Percentiles rank a stretch among this genome's conserved stretches.
phyloP scores from a whole-genome alignment of 139 green algal species.

The Auxenochlorella pyrenoidosa region DNA sequence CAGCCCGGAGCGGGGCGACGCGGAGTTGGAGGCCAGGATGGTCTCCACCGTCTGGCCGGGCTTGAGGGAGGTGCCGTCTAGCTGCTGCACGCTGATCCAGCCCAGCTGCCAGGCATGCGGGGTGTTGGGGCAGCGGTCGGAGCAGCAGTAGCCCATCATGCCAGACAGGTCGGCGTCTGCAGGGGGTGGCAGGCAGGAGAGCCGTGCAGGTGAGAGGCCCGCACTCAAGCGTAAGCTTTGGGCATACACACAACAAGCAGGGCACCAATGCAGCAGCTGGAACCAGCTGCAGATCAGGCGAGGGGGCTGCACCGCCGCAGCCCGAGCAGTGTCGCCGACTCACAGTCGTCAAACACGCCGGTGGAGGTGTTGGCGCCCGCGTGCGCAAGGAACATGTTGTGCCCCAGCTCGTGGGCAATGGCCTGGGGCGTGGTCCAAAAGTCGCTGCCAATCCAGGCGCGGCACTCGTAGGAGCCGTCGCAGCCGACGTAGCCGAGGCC shows the following conservation, averaged over 20 bases:
- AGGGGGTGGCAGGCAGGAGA: too few relatives aligned
- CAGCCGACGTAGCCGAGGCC: constrained; percentile 11
- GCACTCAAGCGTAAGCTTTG: neutral
- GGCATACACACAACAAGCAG: neutral
- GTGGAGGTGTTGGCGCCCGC: neutral
- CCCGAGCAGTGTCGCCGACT: too few relatives aligned
- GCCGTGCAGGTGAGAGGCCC: too few relatives aligned
- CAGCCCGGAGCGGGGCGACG: neutral
- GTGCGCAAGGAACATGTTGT: constrained; percentile 27
- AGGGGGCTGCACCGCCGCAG: too few relatives aligned
- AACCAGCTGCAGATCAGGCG: neutral
- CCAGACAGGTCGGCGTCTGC: too few relatives aligned
- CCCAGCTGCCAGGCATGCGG: neutral
- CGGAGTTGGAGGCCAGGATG: neutral
- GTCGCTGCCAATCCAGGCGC: neutral
- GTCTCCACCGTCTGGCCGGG: neutral
- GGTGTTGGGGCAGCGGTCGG: too few relatives aligned
- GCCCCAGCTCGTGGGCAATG: constrained; percentile 4
- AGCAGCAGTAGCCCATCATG: too few relatives aligned
- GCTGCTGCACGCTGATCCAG: constrained; percentile 24
- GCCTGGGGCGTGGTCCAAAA: neutral
- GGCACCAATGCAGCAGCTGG: neutral
- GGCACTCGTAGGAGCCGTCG: neutral
- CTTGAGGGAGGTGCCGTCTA: neutral
- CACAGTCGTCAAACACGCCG: neutral